These are phyloP conservation scores for Paradendryphiella salina DNA, from an alignment of 2,329 filamentous ascomycete genomes.

Conservation along the genomic window DNA sequence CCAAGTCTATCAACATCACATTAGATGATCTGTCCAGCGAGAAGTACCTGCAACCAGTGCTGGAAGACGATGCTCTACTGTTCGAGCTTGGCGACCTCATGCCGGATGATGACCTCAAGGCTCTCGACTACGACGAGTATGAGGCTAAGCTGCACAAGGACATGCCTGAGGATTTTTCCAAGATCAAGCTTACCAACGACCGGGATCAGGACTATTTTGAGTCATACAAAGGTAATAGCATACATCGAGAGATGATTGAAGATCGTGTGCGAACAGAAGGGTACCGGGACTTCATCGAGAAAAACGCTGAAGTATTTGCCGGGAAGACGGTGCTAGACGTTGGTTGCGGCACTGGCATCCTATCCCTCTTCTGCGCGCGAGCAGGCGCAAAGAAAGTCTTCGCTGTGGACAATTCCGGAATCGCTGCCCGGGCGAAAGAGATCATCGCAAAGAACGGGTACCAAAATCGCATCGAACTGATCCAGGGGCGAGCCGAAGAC, in stretches of 20 bases:
- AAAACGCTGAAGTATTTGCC: conserved; percentile 83
- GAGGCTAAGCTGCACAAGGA: conserved; percentile 50
- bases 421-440: conserved; percentile 82
- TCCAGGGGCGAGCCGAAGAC: conserved; percentile 87
- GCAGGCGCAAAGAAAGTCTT: conserved; percentile 85
- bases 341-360: conserved; percentile 78
- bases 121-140: conserved; percentile 40
- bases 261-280: conserved; percentile 85
- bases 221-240: conserved; percentile 68
- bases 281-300: conserved; percentile 94
- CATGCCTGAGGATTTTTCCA: conserved; percentile 37
- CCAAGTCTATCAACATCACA: conserved; percentile 59
- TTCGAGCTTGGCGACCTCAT: conserved; percentile 81
- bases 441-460: conserved; percentile 83
- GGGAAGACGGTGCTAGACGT: conserved; percentile 89
- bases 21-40: conserved; percentile 71
- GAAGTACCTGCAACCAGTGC: conserved; percentile 75
- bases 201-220: conserved; percentile 65
- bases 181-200: conserved; percentile 44
- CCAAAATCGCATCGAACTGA: conserved; percentile 71
- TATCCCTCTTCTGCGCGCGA: conserved; percentile 92
- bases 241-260: conserved; percentile 95
- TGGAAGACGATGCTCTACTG: conserved; percentile 87
- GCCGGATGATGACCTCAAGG: conserved; percentile 33
- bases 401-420: conserved; percentile 89